phyloP scores from a whole-genome alignment of 768 basidiomycete genomes.

The Leccinum variicolor region DNA sequence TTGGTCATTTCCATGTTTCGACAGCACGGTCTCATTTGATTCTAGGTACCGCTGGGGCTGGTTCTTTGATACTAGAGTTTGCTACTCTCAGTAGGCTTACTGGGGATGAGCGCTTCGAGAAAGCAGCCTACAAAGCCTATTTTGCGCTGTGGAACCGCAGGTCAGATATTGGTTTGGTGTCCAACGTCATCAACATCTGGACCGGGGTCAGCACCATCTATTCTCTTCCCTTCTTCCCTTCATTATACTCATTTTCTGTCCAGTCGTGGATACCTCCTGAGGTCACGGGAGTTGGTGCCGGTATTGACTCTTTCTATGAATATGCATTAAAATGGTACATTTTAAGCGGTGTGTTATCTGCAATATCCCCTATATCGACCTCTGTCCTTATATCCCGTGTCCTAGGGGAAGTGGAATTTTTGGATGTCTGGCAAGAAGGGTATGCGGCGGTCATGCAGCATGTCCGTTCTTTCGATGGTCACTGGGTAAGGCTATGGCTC shows the following conservation, averaged over 20 bases:
- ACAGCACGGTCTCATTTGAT: conserved; percentile 5
- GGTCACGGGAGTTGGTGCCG: conserved; percentile 83
- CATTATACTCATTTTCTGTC: conserved; percentile 6
- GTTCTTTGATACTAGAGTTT: conserved; percentile 91
- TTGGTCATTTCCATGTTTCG: conserved; percentile 37
- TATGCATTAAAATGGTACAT: conserved; percentile 94
- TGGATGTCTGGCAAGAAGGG: conserved; percentile 81
- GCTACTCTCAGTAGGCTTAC: conserved; percentile 90
- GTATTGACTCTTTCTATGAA: conserved; percentile 95
- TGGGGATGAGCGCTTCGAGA: conserved; percentile 86
- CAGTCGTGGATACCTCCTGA: conserved; percentile 75
- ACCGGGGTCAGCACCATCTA: conserved; percentile 58
- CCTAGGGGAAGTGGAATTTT: conserved; percentile 71
- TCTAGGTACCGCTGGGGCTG: conserved; percentile 86
- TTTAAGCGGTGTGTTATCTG: conserved; percentile 55
- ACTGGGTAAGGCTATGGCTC: conserved; percentile 56
- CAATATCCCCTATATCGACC: not conserved
- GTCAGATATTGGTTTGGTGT: conserved; percentile 79
- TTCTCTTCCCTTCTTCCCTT: not conserved
- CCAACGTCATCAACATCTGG: conserved; percentile 84
- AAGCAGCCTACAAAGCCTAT: conserved; percentile 84
- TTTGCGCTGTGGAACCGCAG: conserved; percentile 92
- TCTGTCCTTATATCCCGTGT: not conserved
- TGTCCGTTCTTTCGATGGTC: conserved; percentile 76
- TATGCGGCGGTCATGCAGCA: conserved; percentile 87